Percentiles rank a stretch among this genome's conserved stretches.
Evolutionary conservation across 495 filamentous ascomycete genomes (phyloP).

Genomic region (Letharia columbiana): DNA sequence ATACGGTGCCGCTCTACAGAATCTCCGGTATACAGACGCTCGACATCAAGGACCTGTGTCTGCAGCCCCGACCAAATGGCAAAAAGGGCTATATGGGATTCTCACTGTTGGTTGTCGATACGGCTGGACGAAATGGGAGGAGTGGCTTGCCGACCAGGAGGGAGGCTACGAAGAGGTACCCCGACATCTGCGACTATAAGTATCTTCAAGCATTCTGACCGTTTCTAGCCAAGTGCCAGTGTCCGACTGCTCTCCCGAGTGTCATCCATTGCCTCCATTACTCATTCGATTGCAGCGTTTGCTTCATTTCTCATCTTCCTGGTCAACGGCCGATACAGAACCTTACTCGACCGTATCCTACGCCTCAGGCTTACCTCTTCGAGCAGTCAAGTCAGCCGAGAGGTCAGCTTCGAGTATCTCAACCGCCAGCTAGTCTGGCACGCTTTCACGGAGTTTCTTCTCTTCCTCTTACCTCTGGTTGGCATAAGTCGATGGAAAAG

Average conservation of each 20-base stretch:
- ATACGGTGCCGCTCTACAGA: conserved; percentile 89
- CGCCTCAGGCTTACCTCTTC: conserved; percentile 78
- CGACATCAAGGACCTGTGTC: conserved; percentile 53
- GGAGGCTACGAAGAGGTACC: conserved; percentile 57
- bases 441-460: conserved; percentile 93
- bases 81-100: conserved; percentile 77
- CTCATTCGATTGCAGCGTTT: conserved; percentile 72
- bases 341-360: conserved; percentile 77
- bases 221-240: conserved; percentile 33
- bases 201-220: conserved; percentile 6
- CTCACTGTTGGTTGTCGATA: conserved; percentile 84
- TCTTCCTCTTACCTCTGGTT: conserved; percentile 90
- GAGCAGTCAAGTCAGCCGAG: conserved; percentile 70
- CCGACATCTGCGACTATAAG: neutral
- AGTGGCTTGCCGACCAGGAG: conserved; percentile 67
- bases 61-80: conserved; percentile 57
- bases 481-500: conserved; percentile 87
- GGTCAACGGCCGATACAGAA: conserved; percentile 82
- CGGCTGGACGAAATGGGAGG: conserved; percentile 82
- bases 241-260: conserved; percentile 56
- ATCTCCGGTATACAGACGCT: conserved; percentile 81
- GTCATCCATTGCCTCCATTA: conserved; percentile 57
- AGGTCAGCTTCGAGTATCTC: conserved; percentile 95
- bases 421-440: conserved; percentile 98
- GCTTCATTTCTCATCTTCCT: conserved; percentile 83